Evolutionary conservation across 2,329 filamentous ascomycete genomes (phyloP).

Genomic region (Hysterium pulicare): DNA sequence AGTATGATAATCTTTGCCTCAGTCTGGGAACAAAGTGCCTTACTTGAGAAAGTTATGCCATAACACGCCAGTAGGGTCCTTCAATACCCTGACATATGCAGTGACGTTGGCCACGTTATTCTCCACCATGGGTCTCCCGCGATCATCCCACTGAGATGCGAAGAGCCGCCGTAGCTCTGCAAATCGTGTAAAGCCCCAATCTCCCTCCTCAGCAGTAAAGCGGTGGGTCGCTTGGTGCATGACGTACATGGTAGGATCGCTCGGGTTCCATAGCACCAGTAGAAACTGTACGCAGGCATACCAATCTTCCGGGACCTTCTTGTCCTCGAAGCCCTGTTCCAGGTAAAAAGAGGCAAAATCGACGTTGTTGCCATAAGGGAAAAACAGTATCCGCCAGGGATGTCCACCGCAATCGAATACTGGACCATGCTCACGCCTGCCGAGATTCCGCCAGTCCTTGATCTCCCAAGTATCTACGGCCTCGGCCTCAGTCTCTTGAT

Average conservation of each 20-base stretch:
- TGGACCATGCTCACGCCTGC: slow-evolving; percentile 82
- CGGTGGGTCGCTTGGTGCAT: slow-evolving; percentile 84
- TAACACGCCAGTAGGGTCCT: slow-evolving; percentile 82
- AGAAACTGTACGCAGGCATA: slow-evolving; percentile 95
- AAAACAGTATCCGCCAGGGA: slow-evolving; percentile 95
- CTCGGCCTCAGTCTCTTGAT: slow-evolving; percentile 77
- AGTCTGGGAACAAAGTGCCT: neutral
- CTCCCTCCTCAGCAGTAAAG: slow-evolving; percentile 92
- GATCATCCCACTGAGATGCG: slow-evolving; percentile 69
- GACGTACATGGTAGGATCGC: slow-evolving; percentile 79
- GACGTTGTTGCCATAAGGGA: slow-evolving; percentile 91
- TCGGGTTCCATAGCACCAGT: slow-evolving; percentile 88
- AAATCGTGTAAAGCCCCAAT: slow-evolving; percentile 99
- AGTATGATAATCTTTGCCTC: neutral
- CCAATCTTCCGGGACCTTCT: slow-evolving; percentile 80
- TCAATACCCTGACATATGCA: slow-evolving; percentile 75
- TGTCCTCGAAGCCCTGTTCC: slow-evolving; percentile 83
- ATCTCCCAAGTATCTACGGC: slow-evolving; percentile 82
- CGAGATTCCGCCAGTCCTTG: slow-evolving; percentile 71
- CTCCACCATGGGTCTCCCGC: slow-evolving; percentile 68
- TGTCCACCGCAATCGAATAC: slow-evolving; percentile 80
- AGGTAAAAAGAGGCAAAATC: slow-evolving; percentile 94
- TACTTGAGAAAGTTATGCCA: slow-evolving; percentile 86
- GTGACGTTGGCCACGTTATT: slow-evolving; percentile 76
- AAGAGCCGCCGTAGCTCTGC: slow-evolving; percentile 85